Conservation (phyloP, 768 basidiomycete genomes). For the Neoboletus magnificus region DNA sequence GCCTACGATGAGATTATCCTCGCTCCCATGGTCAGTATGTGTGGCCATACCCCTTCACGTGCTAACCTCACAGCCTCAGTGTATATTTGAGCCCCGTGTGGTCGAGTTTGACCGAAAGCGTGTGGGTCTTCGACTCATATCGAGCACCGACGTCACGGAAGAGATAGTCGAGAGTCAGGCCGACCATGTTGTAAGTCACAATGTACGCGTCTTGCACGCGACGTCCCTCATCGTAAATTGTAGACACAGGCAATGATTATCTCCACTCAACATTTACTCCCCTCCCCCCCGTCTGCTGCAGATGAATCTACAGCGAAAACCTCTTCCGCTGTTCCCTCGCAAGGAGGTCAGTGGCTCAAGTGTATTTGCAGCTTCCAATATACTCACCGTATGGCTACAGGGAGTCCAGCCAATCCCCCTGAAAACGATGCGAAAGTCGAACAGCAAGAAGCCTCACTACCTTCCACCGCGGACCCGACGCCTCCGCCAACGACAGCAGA, state of each 20-base stretch:
- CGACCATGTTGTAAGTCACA: slow-evolving; percentile 48
- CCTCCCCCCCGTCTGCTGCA: slow-evolving; percentile 34
- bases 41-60: not conserved
- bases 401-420: slow-evolving; percentile 17
- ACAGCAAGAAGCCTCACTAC: slow-evolving; percentile 34
- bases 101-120: slow-evolving; percentile 86
- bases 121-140: slow-evolving; percentile 45
- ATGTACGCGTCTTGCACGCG: not conserved
- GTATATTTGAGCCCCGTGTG: slow-evolving; percentile 89
- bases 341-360: slow-evolving; percentile 21
- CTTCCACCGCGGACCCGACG: slow-evolving; percentile 32
- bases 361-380: not conserved
- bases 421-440: slow-evolving; percentile 32
- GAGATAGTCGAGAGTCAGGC: slow-evolving; percentile 61
- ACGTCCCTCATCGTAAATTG: slow-evolving; percentile 2
- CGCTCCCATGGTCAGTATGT: slow-evolving; percentile 77
- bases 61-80: slow-evolving; percentile 43
- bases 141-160: slow-evolving; percentile 63
- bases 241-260: slow-evolving; percentile 91
- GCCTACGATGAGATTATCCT: slow-evolving; percentile 95
- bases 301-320: slow-evolving; percentile 27
- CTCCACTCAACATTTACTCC: slow-evolving; percentile 77
- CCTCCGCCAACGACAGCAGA: slow-evolving; percentile 25
- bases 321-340: slow-evolving; percentile 22
- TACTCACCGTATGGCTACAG: slow-evolving; percentile 11